phyloP scores from a whole-genome alignment of 345 rosid genomes.

The Eucalyptus virginea region DNA sequence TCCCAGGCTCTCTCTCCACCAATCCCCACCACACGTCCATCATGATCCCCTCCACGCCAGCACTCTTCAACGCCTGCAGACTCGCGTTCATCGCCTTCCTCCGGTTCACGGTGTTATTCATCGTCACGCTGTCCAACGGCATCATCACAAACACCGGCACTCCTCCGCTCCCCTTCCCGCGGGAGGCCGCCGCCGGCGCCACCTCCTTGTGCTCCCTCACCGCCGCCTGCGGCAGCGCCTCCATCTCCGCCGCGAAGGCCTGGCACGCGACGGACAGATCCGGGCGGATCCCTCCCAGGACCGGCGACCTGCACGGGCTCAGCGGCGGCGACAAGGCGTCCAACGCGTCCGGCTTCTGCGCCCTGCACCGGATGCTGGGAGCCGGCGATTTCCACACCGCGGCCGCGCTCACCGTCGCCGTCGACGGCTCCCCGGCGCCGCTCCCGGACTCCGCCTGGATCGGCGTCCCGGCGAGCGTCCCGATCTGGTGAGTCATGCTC shows the following conservation, averaged over 20 bases:
- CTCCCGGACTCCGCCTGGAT: slow-evolving; percentile 11
- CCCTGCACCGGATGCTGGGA: slow-evolving; percentile 13
- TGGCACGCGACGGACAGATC: slow-evolving; percentile 51
- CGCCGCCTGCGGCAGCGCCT: slow-evolving; percentile 4
- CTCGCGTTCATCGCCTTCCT: slow-evolving; percentile 95
- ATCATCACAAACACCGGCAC: slow-evolving; percentile 98
- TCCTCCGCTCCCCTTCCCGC: slow-evolving; percentile 40
- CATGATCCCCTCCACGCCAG: slow-evolving; percentile 96
- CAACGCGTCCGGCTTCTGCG: slow-evolving; percentile 4
- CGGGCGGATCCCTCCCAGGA: slow-evolving; percentile 25
- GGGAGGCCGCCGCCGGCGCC: slow-evolving; percentile 2
- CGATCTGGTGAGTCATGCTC: slow-evolving; percentile 57
- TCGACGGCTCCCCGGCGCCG: slow-evolving; percentile 10
- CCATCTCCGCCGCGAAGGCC: slow-evolving; percentile 14
- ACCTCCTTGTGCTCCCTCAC: slow-evolving; percentile 25
- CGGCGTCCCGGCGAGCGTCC: slow-evolving; percentile 49
- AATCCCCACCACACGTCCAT: slow-evolving; percentile 99
- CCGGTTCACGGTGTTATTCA: slow-evolving; percentile 64
- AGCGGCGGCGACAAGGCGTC: slow-evolving; percentile 40
- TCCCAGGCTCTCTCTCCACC: slow-evolving; percentile 87
- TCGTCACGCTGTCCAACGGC: slow-evolving; percentile 95
- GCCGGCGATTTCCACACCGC: slow-evolving; percentile 37
- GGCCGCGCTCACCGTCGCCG: slow-evolving; percentile 33
- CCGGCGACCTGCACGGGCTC: slow-evolving; percentile 55
- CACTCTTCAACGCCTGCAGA: slow-evolving; percentile 86